Conservation (phyloP, 1,139 yeast genomes). For the Petasospora rhodanensis region DNA sequence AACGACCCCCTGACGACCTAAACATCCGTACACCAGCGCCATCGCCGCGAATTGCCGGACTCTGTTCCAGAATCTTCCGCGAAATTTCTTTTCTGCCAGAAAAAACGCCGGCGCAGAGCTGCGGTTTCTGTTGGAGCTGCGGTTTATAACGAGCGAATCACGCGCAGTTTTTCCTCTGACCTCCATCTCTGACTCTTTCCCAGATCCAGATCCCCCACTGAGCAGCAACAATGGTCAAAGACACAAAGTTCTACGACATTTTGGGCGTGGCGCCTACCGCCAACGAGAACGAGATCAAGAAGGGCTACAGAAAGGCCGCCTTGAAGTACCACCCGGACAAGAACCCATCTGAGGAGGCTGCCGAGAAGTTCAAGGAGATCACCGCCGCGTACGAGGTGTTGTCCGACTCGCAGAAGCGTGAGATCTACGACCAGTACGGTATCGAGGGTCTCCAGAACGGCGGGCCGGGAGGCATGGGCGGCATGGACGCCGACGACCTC, state of each 20-base stretch:
- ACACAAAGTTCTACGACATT: constrained; percentile 80
- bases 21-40: no score
- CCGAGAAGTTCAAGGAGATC: constrained; percentile 92
- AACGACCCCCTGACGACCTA: no score
- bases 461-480: constrained; percentile 69
- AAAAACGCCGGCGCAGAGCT: no score
- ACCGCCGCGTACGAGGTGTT: constrained; percentile 88
- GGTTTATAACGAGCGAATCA: no score
- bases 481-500: constrained; percentile 73
- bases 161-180: no score
- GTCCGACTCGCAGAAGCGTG: constrained; percentile 84
- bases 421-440: constrained; percentile 84
- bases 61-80: no score
- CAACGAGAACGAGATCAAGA: constrained; percentile 78
- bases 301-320: constrained; percentile 92
- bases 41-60: no score
- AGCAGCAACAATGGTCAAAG: constrained; percentile 87
- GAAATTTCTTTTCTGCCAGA: no score
- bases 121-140: no score
- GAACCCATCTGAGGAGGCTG: constrained; percentile 84
- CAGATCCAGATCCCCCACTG: no score
- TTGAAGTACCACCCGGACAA: constrained; percentile 95
- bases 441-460: constrained; percentile 84
- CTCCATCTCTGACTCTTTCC: no score
- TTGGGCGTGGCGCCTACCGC: constrained; percentile 82